Evolutionary conservation across 75 land plant genomes (phyloP).

Genomic region (Isoetes taiwanensis): DNA sequence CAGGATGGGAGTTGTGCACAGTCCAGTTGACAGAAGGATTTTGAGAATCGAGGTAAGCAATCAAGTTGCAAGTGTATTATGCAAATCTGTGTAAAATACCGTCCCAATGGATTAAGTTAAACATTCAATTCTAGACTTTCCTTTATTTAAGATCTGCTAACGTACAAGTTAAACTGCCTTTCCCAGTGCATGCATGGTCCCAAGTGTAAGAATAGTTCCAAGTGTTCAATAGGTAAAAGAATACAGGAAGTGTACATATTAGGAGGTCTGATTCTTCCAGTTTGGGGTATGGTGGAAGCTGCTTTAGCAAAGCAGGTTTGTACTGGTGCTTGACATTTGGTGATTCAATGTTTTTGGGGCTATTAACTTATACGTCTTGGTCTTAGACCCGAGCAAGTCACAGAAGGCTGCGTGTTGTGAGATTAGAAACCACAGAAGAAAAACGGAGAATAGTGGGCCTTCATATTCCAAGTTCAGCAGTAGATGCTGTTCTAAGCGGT

Average conservation of each 20-base stretch:
- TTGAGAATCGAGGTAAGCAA: no score
- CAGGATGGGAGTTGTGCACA: no score
- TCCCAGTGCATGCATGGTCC: constrained; percentile 97
- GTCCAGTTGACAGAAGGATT: no score
- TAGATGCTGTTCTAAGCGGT: constrained; percentile 82
- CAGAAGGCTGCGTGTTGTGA: constrained; percentile 71
- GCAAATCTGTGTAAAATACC: no score
- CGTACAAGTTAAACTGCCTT: not conserved
- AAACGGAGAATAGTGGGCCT: constrained; percentile 80
- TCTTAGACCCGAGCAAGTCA: constrained; percentile 45
- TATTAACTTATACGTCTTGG: not conserved
- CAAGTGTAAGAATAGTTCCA: constrained; percentile 67
- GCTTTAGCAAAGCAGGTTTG: constrained; percentile 85
- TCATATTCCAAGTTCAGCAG: constrained; percentile 80
- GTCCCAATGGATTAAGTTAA: no score
- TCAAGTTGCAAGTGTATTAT: no score
- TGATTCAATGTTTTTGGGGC: not conserved
- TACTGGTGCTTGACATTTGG: not conserved
- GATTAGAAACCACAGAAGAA: constrained; percentile 75
- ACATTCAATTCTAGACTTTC: no score
- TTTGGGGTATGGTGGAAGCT: constrained; percentile 89
- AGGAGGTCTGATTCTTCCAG: constrained; percentile 92
- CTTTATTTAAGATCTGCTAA: no score
- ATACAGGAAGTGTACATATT: constrained; percentile 74
- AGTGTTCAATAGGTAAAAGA: constrained; percentile 84